Base-by-base conservation (phyloP, 495 filamentous ascomycete genomes). In the Articulospora tetracladia region DNA sequence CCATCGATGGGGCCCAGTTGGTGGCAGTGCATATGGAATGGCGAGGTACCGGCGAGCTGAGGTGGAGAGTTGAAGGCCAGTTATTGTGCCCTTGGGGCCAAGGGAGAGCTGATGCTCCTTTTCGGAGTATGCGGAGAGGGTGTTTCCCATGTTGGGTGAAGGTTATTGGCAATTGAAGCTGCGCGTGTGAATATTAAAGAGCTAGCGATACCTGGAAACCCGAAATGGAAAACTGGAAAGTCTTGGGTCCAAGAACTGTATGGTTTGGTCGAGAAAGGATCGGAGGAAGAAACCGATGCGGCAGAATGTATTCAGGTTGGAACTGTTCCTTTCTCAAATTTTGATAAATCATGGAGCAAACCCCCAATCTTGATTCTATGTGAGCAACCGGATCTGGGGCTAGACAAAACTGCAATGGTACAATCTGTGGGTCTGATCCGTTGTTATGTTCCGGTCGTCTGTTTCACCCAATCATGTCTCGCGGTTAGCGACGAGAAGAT, bases 11-110 rank as follows among this genome's bases (percentile, higher is more conserved):
- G 41, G 20, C 10, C 55, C 55, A 1, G 41, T 48, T 28, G 55
- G 55, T 22, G 55, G 39, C 22, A 57, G 55, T 13, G 55, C 34
- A 20, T 57, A 57, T 10, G 36, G 55, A 1, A 57, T 26, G 2
- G 15, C 55, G 0, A 39, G 17, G 32, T 55, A 41, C 22, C 30
- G 53, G 25, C 53, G 53, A 22, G 53, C 53, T 41, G 39, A 39
- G 28, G 19, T 41, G 32, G 39, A 28, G n/a, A 36, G 25, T 55
- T 55, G 53, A 2, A 39, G 13, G 12, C 53, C 53, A 39, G 8
- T 41, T 10, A 55, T 25, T 24, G 6, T 20, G 11, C 53, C 53
- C 13, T 24, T 27, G 25, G 19, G 19, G 17, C 28, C 53, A 22
- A 55, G 1, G 23, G 23, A 19, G 27, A 55, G 28, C 2, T 23